phyloP scores from a whole-genome alignment of 208 protist genomes.

The Leishmania braziliensis region DNA sequence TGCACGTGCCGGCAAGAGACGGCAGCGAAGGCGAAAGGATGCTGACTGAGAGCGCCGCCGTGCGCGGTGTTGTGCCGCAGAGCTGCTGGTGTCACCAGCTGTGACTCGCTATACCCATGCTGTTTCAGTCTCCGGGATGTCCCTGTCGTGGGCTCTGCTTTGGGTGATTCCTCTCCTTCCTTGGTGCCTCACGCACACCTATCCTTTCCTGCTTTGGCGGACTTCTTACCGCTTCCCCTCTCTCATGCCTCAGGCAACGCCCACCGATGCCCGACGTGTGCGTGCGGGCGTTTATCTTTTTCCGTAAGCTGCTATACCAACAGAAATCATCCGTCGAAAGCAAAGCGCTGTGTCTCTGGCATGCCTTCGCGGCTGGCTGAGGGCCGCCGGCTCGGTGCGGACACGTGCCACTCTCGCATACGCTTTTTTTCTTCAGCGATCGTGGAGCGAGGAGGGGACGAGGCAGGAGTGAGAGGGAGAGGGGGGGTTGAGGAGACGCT shows the following conservation, averaged over 20 bases:
- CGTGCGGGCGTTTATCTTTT: neutral
- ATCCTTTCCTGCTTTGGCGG: neutral
- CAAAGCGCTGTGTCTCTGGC: neutral
- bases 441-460: neutral
- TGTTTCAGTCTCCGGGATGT: neutral
- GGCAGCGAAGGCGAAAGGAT: slow-evolving; percentile 1
- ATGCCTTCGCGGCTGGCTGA: neutral
- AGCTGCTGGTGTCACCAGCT: neutral
- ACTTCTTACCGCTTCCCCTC: neutral
- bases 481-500: neutral
- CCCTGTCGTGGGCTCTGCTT: neutral
- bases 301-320: neutral
- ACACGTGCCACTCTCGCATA: neutral
- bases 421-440: neutral
- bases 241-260: neutral
- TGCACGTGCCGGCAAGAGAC: neutral
- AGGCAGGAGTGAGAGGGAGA: neutral
- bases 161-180: neutral
- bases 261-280: neutral
- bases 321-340: neutral
- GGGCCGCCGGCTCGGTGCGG: neutral
- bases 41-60: neutral
- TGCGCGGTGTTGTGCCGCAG: neutral
- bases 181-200: neutral
- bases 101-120: neutral